Evolutionary conservation across 495 filamentous ascomycete species (phyloP), one percentile per base, ranked within the genome.

Genomic region (Jackrogersella multiformis): DNA sequence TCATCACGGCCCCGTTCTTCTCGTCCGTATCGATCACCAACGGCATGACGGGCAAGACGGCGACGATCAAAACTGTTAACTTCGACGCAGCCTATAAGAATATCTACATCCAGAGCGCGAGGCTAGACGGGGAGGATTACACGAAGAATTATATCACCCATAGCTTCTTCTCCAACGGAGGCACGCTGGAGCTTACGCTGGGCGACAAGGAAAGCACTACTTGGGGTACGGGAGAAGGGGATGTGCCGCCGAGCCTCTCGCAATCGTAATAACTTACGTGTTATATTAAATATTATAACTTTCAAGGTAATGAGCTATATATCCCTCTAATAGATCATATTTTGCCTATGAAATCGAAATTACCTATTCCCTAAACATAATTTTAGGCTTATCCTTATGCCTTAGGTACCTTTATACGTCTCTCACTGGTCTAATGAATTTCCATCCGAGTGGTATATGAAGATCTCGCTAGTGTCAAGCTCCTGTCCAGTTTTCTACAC

Each of bases 41-140:
- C 51, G 80, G 83, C 5, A 42, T 85, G 6, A 90, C 88, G 0
- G 83, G 82, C 21, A 84, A 85, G 38, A 88, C 81, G 2, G 88
- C 89, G 10, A 89, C 87, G 4, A 77, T 91, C 18, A 77, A 78
- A 21, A 85, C 84, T 23, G 61, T 82, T 4, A 88, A 88, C 45
- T 90, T 92, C 63, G 88, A 92, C 63, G 69, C 84, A 0, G 79
- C 69, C 4, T 90, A 90, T 56, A 74, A 85, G 61, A 84, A 84
- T 5, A 86, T 92, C 30, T 90, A 86, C 62, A 85, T 92, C 35
- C 88, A 92, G 74, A 86, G 78, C 46, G 88, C 87, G 1, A 89
- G 76, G 7, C 71, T 90, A 32, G 78, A 90, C 73, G 88, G 88
- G 0, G 63, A 80, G 61, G 75, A 81, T 0, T 92, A 89, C 61